These are phyloP conservation scores for Chenopodium quinoa DNA, from an alignment of 148 eudicot genomes.

Conservation along the genomic window DNA sequence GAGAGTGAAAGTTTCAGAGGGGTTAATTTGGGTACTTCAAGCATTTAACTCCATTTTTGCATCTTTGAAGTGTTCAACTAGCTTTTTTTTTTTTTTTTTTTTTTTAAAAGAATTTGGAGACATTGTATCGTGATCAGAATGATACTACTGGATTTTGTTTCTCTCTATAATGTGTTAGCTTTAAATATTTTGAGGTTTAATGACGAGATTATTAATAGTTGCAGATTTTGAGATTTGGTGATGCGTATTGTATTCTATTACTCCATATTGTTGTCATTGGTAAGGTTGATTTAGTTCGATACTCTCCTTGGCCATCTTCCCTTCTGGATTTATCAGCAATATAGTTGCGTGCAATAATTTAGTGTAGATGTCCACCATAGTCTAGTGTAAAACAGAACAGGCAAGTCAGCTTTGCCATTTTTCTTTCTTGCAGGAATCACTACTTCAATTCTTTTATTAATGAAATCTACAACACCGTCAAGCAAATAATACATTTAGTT, in stretches of 20 bases:
- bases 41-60: constrained; percentile 1
- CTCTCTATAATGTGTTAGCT: background rate
- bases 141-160: background rate
- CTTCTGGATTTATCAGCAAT: no score
- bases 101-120: background rate
- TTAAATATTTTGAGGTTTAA: constrained; percentile 6
- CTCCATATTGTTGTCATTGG: background rate
- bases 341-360: no score
- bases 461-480: no score
- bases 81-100: background rate
- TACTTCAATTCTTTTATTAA: no score
- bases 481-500: no score
- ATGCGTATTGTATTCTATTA: background rate
- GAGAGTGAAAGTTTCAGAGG: background rate
- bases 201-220: constrained; percentile 15
- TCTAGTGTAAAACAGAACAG: no score
- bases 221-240: background rate
- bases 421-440: no score
- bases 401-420: no score
- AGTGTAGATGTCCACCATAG: background rate
- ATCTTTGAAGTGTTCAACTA: constrained; percentile 14
- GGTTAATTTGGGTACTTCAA: constrained; percentile 9
- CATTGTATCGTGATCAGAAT: constrained; percentile 19
- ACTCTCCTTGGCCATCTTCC: no score
- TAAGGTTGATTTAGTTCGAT: background rate